A percentile compares a stretch with the other conserved stretches of the same genome.
These are phyloP conservation scores for Verticillium dahliae DNA, from an alignment of 2,329 filamentous ascomycete species.

Conservation along the genomic window DNA sequence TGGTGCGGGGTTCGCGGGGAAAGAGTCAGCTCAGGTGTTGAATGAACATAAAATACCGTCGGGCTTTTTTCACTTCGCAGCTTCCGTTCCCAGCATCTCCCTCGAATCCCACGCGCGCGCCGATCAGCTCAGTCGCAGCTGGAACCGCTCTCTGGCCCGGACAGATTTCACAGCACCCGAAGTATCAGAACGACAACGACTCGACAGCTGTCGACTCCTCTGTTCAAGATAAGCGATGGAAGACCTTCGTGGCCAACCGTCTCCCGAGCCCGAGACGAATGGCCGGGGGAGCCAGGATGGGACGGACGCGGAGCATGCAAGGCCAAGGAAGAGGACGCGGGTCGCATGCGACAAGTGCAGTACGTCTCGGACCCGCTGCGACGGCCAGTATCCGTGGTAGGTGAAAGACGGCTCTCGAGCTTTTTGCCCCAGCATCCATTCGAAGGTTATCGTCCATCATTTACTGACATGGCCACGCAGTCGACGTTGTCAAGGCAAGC, in stretches of 20 bases:
- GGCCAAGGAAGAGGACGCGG: constrained; percentile 20
- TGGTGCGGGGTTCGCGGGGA: not conserved
- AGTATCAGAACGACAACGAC: not conserved
- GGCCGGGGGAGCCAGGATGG: not conserved
- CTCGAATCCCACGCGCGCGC: not conserved
- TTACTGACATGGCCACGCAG: constrained; percentile 14
- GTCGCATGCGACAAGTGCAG: constrained; percentile 17
- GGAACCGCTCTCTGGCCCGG: not conserved
- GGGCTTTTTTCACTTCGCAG: not conserved
- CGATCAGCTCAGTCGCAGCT: not conserved
- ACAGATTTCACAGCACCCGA: not conserved
- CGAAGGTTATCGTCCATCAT: not conserved
- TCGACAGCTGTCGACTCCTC: too few species aligned
- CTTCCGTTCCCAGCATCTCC: not conserved
- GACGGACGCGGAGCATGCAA: constrained; percentile 5
- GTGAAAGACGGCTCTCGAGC: constrained; percentile 7
- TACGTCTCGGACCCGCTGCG: constrained; percentile 32
- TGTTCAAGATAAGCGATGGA: not conserved
- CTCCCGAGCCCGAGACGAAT: not conserved
- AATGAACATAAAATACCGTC: not conserved
- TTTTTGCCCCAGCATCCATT: not conserved
- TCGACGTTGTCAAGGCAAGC: constrained; percentile 28
- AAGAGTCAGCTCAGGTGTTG: not conserved
- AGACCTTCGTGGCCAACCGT: not conserved
- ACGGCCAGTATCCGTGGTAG: constrained; percentile 31